Percentiles rank a stretch among this genome's conserved stretches.
These are phyloP conservation scores for Rhodotorula sphaerocarpa DNA, from an alignment of 768 basidiomycete species.

Conservation along the genomic window DNA sequence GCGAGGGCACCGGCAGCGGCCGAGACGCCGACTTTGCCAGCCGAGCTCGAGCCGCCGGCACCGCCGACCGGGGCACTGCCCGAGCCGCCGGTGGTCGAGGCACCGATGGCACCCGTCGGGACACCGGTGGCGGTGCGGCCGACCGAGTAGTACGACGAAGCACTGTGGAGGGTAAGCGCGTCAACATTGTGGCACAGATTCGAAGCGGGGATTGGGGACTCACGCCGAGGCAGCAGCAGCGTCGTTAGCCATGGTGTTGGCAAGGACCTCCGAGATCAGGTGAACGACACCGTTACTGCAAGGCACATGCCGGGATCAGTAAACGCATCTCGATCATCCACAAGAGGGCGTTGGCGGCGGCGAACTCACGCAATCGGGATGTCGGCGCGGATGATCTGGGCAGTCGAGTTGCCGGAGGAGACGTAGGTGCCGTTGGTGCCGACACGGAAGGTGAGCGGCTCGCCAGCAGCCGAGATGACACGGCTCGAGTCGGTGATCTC, in stretches of 20 bases:
- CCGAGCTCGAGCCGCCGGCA: not conserved
- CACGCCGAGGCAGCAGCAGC: conserved; percentile 42
- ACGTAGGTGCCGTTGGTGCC: conserved; percentile 42
- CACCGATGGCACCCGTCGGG: conserved; percentile 2
- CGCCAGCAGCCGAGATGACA: conserved; percentile 44
- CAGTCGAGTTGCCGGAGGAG: conserved; percentile 39
- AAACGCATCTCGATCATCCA: too few relatives aligned
- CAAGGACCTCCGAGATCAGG: conserved; percentile 43
- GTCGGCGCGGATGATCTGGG: conserved; percentile 42
- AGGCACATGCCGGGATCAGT: not conserved
- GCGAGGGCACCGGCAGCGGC: too few relatives aligned
- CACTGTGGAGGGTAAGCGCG: not conserved
- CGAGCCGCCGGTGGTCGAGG: not conserved
- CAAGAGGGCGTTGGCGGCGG: too few relatives aligned
- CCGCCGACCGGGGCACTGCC: not conserved
- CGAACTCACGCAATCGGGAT: conserved; percentile 6
- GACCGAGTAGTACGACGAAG: conserved; percentile 2
- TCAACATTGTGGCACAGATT: conserved; percentile 33
- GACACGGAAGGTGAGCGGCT: conserved; percentile 41
- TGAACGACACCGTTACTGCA: conserved; percentile 23
- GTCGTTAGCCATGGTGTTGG: conserved; percentile 42
- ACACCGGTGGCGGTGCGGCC: not conserved
- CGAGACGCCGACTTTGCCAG: not conserved
- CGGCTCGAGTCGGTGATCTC: conserved; percentile 23
- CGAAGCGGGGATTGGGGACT: conserved; percentile 1